A percentile compares a stretch with the other conserved stretches of the same genome.
These are phyloP conservation scores for Corylus avellana DNA, from an alignment of 306 rosid genomes.

Conservation along the genomic window DNA sequence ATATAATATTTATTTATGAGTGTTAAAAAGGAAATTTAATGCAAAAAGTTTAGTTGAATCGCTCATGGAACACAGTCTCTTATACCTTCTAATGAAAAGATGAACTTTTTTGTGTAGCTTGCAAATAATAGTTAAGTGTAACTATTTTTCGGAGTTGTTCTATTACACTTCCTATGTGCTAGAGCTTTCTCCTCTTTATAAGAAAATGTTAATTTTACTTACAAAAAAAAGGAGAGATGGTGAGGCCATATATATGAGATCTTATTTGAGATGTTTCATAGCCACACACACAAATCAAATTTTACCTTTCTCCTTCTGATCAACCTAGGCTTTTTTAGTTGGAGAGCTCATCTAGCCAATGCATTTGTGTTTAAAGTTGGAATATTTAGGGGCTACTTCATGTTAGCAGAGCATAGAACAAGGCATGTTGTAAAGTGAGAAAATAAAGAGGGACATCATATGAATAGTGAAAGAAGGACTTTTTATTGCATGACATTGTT, in stretches of 20 bases:
- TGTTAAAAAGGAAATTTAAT: not conserved
- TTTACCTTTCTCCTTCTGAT: not conserved
- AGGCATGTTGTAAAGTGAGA: not conserved
- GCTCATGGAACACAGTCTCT: not conserved
- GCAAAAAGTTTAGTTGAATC: not conserved
- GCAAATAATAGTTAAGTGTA: not conserved
- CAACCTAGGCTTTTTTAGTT: not conserved
- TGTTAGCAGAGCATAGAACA: not conserved
- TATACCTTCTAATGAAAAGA: not conserved
- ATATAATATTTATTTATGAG: not conserved
- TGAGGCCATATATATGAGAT: not conserved
- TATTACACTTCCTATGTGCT: not conserved
- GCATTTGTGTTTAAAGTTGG: not conserved
- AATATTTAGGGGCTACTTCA: not conserved
- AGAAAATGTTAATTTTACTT: not conserved
- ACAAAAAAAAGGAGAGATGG: not conserved
- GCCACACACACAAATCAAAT: not conserved
- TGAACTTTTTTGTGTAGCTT: not conserved
- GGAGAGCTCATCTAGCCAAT: not conserved
- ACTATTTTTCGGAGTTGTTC: not conserved
- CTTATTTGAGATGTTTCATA: not conserved
- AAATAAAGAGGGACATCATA: not conserved
- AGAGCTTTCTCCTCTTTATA: not conserved
- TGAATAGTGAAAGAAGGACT: not conserved
- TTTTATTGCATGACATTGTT: not conserved